Evolutionary conservation across 75 land plant genomes (phyloP).

Genomic region (Pinus albicaulis): DNA sequence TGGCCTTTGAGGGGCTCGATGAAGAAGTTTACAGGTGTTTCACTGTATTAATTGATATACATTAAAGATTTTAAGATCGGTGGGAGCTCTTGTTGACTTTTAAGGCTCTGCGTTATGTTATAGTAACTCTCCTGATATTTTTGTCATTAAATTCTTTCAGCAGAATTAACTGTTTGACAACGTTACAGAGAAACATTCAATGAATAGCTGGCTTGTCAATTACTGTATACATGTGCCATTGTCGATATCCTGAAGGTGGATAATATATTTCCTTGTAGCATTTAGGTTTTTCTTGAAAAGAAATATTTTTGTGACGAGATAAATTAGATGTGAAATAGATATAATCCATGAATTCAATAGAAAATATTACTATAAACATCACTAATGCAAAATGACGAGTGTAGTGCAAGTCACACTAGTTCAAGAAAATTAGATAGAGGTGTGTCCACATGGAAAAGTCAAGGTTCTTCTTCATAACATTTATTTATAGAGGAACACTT

Average conservation of each 20-base stretch:
- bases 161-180: no score
- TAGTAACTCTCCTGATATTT: no score
- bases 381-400: neutral
- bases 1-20: no score
- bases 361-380: neutral
- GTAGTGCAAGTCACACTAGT: constrained; percentile 47
- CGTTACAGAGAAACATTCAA: constrained; percentile 88
- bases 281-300: constrained; percentile 81
- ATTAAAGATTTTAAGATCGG: no score
- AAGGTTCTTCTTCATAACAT: constrained; percentile 88
- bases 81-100: no score
- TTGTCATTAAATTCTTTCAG: no score
- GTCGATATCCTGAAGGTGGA: constrained; percentile 85
- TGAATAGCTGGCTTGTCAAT: constrained; percentile 62
- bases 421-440: constrained; percentile 93
- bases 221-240: constrained; percentile 92
- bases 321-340: neutral
- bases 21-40: no score
- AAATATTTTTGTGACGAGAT: neutral
- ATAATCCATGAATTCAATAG: constrained; percentile 7
- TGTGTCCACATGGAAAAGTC: constrained; percentile 91
- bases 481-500: constrained; percentile 77
- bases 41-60: no score
- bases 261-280: constrained; percentile 69
- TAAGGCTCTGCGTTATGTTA: no score